Base-by-base conservation (phyloP, 2,329 filamentous ascomycete species). In the Exophiala aquamarina region DNA sequence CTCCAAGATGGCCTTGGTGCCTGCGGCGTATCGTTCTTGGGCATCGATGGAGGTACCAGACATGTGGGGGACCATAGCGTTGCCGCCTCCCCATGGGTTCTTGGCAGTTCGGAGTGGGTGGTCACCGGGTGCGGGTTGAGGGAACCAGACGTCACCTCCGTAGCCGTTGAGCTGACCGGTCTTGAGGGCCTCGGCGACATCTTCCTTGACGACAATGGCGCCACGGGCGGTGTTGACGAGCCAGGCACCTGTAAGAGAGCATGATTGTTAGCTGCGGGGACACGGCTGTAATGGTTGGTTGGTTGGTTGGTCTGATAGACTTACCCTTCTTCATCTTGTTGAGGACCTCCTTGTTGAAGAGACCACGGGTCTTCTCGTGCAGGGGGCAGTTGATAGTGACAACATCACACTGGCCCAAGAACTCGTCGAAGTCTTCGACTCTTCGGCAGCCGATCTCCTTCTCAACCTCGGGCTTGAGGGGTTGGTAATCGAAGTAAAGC, bases 341-440 rank as follows among this genome's bases (percentile, higher is more conserved):
- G 68, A 97, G 92, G 64, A 97, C 80, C 39, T 97, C 89, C 86
- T 96, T 96, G 86, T 97, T 95, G 81, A 97, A 97, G 56, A 98
- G 74, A 61, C 92, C 92, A 55, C 84, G 82, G 28, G 93, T 98
- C 83, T 94, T 95, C 82, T 97, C 92, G 79, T 98, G 93, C 57
- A 98, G 83, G 44, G 93, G 93, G 81, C 91, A 96, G 85, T 98
- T 98, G 78, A 98, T 97, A 67, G 93, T 98, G 72, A 98, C 92
- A 54, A 97, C 82, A 62, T 97, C 93, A 70, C 92, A 97, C 79
- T 95, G 89, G 32, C 82, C 79, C 55, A 98, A 74, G 83, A 98
- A 86, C 71, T 97, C 92, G 79, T 96, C 91, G 64, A 98, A 84
- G 64, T 70, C 81, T 39, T 92, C 86, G 51, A 97, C 90, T 54